Evolutionary conservation across 139 green algal genomes (phyloP), one percentile per base, ranked within the genome.

Genomic region (Picochlorum sp.): DNA sequence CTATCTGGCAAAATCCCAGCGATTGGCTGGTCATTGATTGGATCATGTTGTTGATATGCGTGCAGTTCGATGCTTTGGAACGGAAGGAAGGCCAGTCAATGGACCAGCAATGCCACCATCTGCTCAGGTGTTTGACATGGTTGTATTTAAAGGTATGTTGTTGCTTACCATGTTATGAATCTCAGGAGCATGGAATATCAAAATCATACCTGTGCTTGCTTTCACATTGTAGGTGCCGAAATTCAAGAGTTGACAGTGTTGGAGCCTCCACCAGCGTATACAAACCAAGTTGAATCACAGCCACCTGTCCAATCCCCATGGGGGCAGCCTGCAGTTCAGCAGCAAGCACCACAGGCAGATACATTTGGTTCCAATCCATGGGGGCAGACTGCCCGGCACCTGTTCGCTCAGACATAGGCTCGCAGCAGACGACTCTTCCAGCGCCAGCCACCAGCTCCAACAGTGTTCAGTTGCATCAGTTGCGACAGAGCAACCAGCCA

Each of bases 221-320:
- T 28, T 67, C 2, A 20, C 44, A 18, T 67, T 66, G 60, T 71
- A 86, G 80, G 75, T 21, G 69, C 71, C 0, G 91, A 97, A 65
- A 97, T 97, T 62, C 89, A 95, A 71, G 91, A 95, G 18, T 69
- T 95, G 16, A 88, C 80, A 0, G 88, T 95, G 21, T 47, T 92
- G 44, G 60, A 78, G 23, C 21, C n/a, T 38, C 44, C 23, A 34
- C 49, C 50, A 4, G 18, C 5, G 15, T 21, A 54, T 20, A 10
- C 16, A 54, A 26, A 24, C 28, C 23, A 28, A 11, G 51, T 4
- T 30, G 21, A 15, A 4, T 10, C 47, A 21, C 47, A 54, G 47
- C 47, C 16, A 21, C 47, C 16, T 11, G 47, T 38, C 21, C 50
- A 26, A 14, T 50, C 37, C 4, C 34, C 73, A 38, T 68, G 50